These are phyloP conservation scores for Plectosphaerella cucumerina DNA, from an alignment of 2,329 filamentous ascomycete genomes.

Conservation along the genomic window DNA sequence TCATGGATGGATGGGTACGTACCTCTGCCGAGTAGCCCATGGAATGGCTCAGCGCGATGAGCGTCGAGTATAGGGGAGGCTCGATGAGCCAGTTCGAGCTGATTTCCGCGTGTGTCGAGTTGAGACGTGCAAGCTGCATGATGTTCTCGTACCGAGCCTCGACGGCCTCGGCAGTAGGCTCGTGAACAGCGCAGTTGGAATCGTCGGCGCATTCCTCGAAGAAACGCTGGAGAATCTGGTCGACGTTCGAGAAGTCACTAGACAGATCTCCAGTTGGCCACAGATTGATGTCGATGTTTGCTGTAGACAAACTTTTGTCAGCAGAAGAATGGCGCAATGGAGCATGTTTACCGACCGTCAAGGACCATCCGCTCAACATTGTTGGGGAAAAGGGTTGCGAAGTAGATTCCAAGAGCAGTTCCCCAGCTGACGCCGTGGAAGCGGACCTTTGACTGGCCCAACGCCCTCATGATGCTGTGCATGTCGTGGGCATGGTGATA, in stretches of 20 bases:
- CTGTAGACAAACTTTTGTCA: neutral
- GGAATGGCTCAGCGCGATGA: neutral
- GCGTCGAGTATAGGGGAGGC: neutral
- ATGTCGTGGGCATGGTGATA: slow-evolving; percentile 41
- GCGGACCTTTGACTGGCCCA: slow-evolving; percentile 34
- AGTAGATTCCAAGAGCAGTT: slow-evolving; percentile 13
- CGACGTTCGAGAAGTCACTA: slow-evolving; percentile 45
- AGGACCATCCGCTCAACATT: slow-evolving; percentile 14
- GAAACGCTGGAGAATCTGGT: slow-evolving; percentile 47
- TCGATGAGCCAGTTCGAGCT: neutral
- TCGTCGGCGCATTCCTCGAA: slow-evolving; percentile 48
- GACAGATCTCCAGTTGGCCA: slow-evolving; percentile 40
- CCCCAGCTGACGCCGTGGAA: slow-evolving; percentile 49
- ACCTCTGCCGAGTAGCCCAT: neutral
- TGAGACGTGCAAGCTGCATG: neutral
- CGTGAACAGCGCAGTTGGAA: slow-evolving; percentile 40
- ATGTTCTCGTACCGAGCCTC: neutral
- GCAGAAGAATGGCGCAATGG: neutral
- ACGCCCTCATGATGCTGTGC: slow-evolving; percentile 37
- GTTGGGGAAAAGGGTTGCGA: slow-evolving; percentile 16
- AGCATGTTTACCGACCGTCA: slow-evolving; percentile 3
- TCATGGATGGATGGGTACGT: too few species aligned
- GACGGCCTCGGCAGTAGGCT: neutral
- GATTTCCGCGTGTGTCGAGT: neutral
- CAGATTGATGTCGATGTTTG: slow-evolving; percentile 48